Evolutionary conservation across 495 filamentous ascomycete species (phyloP).

Genomic region (Cetradonia linearis): DNA sequence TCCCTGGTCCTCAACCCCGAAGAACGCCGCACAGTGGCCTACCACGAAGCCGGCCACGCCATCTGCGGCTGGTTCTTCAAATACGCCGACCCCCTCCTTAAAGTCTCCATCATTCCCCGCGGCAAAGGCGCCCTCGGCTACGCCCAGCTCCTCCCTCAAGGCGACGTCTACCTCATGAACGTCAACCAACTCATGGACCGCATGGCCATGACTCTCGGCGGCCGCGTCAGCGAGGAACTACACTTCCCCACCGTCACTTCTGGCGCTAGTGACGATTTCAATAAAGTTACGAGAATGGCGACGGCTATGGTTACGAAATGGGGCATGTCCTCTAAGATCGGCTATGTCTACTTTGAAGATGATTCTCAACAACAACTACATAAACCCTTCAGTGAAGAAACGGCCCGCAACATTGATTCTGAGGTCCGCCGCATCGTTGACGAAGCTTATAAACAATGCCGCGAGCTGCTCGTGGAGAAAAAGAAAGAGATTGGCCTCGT

Average conservation of each 20-base stretch:
- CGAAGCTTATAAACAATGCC: constrained; percentile 84
- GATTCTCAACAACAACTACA: constrained; percentile 66
- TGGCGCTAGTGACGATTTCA: constrained; percentile 93
- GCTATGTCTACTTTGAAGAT: constrained; percentile 82
- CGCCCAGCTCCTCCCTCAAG: constrained; percentile 85
- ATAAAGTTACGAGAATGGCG: constrained; percentile 94
- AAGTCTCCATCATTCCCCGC: constrained; percentile 96
- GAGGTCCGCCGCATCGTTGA: constrained; percentile 87
- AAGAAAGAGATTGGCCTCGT: constrained; percentile 81
- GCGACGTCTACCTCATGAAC: constrained; percentile 89
- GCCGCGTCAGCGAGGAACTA: constrained; percentile 86
- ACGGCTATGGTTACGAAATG: constrained; percentile 95
- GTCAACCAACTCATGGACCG: constrained; percentile 96
- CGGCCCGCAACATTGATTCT: constrained; percentile 76
- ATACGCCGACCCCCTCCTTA: constrained; percentile 91
- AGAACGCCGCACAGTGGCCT: constrained; percentile 91
- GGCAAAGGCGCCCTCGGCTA: constrained; percentile 90
- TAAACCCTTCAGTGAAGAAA: constrained; percentile 93
- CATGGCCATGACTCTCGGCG: constrained; percentile 98
- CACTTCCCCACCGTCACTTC: constrained; percentile 94
- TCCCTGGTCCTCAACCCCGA: constrained; percentile 82
- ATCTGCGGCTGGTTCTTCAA: constrained; percentile 98
- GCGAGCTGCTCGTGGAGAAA: constrained; percentile 68
- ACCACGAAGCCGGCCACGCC: constrained; percentile 96
- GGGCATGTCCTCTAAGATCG: constrained; percentile 91